A percentile compares a stretch with the other conserved stretches of the same genome.
phyloP scores from a whole-genome alignment of 352 stramenopile species.

The Plasmopara muralis region DNA sequence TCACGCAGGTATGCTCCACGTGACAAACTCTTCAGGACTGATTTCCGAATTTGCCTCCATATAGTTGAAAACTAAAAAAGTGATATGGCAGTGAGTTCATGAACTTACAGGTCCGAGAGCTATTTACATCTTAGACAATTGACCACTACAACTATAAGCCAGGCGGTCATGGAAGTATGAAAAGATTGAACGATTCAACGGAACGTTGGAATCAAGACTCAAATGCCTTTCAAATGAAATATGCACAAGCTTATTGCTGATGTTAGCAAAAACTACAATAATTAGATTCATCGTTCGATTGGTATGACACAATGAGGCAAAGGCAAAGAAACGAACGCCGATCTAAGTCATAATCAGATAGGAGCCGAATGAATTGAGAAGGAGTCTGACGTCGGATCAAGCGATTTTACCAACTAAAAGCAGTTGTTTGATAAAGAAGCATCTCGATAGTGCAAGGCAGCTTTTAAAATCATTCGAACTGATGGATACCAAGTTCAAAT shows the following conservation, averaged over 20 bases:
- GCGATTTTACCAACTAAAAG: conserved; percentile 13
- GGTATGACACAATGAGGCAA: conserved; percentile 5
- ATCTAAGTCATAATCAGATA: background rate
- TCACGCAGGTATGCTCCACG: too few species aligned
- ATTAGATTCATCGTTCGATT: conserved; percentile 19
- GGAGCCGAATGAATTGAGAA: conserved; percentile 7
- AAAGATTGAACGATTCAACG: background rate
- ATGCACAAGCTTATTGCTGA: conserved; percentile 1
- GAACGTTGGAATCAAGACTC: background rate
- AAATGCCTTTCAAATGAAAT: background rate
- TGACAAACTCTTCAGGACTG: too few species aligned
- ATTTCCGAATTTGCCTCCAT: too few species aligned
- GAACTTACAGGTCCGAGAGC: background rate
- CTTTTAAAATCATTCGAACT: conserved; percentile 6
- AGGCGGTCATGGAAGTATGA: background rate
- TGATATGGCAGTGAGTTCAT: background rate
- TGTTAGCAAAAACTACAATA: conserved; percentile 37
- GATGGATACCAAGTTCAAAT: conserved; percentile 6
- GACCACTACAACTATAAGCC: conserved; percentile 1
- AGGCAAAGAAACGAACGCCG: conserved; percentile 10
- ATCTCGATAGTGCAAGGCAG: conserved; percentile 16
- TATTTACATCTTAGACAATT: background rate
- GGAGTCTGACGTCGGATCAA: background rate
- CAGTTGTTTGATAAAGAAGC: conserved; percentile 21
- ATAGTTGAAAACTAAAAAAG: background rate